Evolutionary conservation across 2,329 filamentous ascomycete species (phyloP), one percentile per base, ranked within the genome.

Genomic region (Achaetomium macrosporum): DNA sequence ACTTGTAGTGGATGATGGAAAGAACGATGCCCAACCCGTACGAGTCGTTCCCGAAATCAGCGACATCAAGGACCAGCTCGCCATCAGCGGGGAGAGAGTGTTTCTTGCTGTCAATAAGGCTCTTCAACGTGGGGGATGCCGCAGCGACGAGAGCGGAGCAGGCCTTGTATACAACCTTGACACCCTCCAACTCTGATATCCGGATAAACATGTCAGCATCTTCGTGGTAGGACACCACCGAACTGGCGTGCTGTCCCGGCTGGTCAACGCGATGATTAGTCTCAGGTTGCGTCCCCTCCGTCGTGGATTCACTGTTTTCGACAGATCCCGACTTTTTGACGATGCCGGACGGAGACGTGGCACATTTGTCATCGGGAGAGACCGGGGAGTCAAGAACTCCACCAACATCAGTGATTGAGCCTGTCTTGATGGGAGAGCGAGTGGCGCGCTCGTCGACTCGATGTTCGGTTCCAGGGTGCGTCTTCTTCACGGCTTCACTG

Each of bases 1-100:
- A 64, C 43, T 61, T 59, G 51, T 57, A 60, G 40, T 64, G 61
- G 10, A 57, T 56, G 16, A 64, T 57, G 2, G 60, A 61, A 29
- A 64, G 56, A 19, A 63, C 33, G 15, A 61, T 35, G 15, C 59
- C 57, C 12, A 64, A 29, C 13, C 62, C 62, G 17, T 48, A 52
- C 0, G 47, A 42, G n/a, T 59, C 19, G 19, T 59, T 54, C 1
- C 45, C 25, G 3, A 30, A 15, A 19, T 46, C 50, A 10, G 39
- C 11, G 31, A 57, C 47, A 2, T 56, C 41, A 7, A 53, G 39
- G 17, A 53, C 11, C 46, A 29, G 25, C 12, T 44, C 39, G 29
- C 54, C 31, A 11, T 25, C 25, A 25, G 25, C 25, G 7, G 25
- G 25, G 10, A 35, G 16, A 8, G 1, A 4, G 5, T 20, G 25